Evolutionary conservation across 169 alveolate genomes (phyloP), one percentile per base, ranked within the genome.

Genomic region (Cyclospora cayetanensis): DNA sequence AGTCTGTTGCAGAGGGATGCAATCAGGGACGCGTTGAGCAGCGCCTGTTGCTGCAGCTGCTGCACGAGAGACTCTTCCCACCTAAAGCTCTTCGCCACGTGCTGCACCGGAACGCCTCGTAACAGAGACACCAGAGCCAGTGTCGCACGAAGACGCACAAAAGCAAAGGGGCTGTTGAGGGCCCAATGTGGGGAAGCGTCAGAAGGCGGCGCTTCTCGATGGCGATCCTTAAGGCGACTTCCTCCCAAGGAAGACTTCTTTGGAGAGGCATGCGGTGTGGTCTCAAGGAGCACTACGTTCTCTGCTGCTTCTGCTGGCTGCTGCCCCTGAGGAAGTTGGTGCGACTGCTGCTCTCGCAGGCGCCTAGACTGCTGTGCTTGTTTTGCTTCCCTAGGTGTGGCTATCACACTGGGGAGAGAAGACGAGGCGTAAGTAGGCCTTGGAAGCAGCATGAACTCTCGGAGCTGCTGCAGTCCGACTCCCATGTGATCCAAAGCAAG

Each of bases 11-110:
- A 77, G 3, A 77, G 88, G 27, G 53, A 29, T 4, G 50, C 88
- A 41, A 43, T 31, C 29, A 77, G 52, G 34, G 72, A n/a, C 18
- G 88, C 70, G 5, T 77, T 77, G 31, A 77, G 72, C 42, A 53
- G 37, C 20, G 88, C 88, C 29, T 77, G 88, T 41, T 77, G 88
- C 34, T 77, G 88, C 88, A 77, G 50, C 42, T 37, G 88, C 68
- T 29, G 34, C 50, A 77, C 50, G 22, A 12, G 80, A 39, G 11
- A n/a, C 80, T 68, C 34, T 0, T 46, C 20, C 80, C 46, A 35
- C 20, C 46, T 27, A 27, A 77, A 53, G 39, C 43, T 29, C 88
- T 41, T 35, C 66, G 88, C 72, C 41, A 77, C 72, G 34, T 41
- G 65, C 72, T 77, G 53, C 50, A 43, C 34, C 50, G 53, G 39